A percentile compares a stretch with the other conserved stretches of the same genome.
phyloP scores from a whole-genome alignment of 1,284 basidiomycete genomes.

The Schizophyllum commune region DNA sequence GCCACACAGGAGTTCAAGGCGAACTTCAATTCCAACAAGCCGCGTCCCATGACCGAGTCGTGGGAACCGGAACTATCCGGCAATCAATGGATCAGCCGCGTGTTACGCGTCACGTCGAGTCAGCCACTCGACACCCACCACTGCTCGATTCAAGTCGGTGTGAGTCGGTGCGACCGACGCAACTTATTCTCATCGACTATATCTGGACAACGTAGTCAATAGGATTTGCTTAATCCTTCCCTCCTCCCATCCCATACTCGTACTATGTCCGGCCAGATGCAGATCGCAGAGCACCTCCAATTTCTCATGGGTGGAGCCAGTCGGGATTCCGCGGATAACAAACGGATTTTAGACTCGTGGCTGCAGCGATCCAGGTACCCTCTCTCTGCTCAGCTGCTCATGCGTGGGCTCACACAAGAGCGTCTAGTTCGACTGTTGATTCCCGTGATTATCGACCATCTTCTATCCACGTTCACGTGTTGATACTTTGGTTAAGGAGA shows the following conservation, averaged over 20 bases:
- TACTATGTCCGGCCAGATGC: neutral
- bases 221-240: no score
- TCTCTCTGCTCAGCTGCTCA: neutral
- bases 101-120: neutral
- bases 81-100: neutral
- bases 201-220: no score
- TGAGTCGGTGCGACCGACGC: no score
- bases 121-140: neutral
- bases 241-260: neutral
- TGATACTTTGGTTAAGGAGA: neutral
- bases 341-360: neutral
- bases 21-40: neutral
- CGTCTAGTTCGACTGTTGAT: neutral
- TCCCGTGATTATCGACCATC: neutral
- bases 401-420: neutral
- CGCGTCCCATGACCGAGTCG: neutral
- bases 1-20: no score
- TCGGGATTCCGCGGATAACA: neutral
- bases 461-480: neutral
- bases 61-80: neutral
- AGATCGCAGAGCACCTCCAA: neutral
- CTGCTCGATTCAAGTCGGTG: no score
- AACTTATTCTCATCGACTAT: no score
- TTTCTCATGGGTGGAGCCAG: neutral
- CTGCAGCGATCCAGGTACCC: neutral